Evolutionary conservation across 352 stramenopile species (phyloP), one percentile per base, ranked within the genome.

Genomic region (Aphanomyces invadans): DNA sequence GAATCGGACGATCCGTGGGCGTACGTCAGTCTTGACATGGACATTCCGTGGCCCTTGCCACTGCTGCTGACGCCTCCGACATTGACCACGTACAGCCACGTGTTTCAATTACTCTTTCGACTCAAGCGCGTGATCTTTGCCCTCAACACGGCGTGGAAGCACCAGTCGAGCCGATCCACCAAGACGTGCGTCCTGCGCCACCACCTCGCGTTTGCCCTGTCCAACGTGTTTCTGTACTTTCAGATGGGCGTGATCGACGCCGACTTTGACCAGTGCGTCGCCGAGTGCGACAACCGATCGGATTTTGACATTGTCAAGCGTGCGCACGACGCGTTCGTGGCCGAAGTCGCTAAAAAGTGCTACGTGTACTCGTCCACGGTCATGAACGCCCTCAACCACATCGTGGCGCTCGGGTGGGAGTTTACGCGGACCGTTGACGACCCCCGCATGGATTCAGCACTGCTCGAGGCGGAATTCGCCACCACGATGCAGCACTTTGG

Each of bases 21-120:
- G 53, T 73, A 77, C 12, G 65, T 90, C 26, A 64, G 69, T 26
- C 68, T 92, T 45, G 62, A 71, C 2, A 86, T 80, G 59, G 66
- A 78, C 31, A 72, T 88, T 10, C 75, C 61, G 5, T 90, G 83
- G 81, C 83, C 83, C 7, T 70, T 92, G 51, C 84, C 87, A 65
- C 36, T 90, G 51, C 74, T 92, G 9, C 72, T 90, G 17, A 78
- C 80, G 7, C 70, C 70, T 15, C 74, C 86, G 7, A 45, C 85
- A 4, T 45, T 90, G 65, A 73, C 75, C 5, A 82, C 74, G 4
- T 92, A 92, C 56, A 70, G 68, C n/a, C 74, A 85, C 15, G 54
- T 92, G 31, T 92, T 90, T 65, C 81, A 89, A 70, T 88, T 92
- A 53, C 87, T 77, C 44, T 89, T 92, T 52, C 80, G 80, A 1